phyloP scores from a whole-genome alignment of 805 yeast species.

The Ogataea nakhonphanomensis region DNA sequence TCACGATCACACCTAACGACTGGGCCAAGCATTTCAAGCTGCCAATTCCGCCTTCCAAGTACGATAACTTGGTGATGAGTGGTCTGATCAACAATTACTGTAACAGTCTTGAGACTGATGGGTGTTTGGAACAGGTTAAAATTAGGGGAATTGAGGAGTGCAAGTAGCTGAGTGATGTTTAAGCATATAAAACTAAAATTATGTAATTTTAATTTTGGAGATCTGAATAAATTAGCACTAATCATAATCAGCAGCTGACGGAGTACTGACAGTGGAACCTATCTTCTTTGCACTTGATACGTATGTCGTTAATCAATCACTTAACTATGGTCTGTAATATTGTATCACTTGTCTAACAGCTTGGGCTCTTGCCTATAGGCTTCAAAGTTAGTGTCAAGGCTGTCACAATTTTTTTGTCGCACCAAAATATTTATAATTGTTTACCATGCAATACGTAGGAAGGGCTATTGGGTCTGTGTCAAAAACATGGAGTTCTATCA shows the following conservation, averaged over 20 bases:
- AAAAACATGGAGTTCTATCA: conserved; percentile 94
- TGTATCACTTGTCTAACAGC: no score
- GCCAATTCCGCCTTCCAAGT: conserved; percentile 72
- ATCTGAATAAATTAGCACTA: no score
- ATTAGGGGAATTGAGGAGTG: conserved; percentile 43
- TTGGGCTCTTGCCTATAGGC: no score
- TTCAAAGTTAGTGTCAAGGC: no score
- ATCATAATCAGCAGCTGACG: no score
- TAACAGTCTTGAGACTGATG: conserved; percentile 65
- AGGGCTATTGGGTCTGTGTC: conserved; percentile 93
- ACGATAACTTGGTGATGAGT: conserved; percentile 64
- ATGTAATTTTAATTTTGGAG: no score
- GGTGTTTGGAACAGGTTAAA: conserved; percentile 63
- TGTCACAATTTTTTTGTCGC: no score
- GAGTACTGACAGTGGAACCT: no score
- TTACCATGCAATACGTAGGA: conserved; percentile 89
- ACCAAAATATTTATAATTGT: background rate
- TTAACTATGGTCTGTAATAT: no score
- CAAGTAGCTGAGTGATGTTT: background rate
- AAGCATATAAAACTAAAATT: background rate
- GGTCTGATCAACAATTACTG: conserved; percentile 70
- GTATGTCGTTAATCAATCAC: no score
- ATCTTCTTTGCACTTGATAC: no score
- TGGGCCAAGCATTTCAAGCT: conserved; percentile 65
- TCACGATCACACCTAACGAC: conserved; percentile 49